Evolutionary conservation across 306 rosid genomes (phyloP).

Genomic region (Canavalia gladiata): DNA sequence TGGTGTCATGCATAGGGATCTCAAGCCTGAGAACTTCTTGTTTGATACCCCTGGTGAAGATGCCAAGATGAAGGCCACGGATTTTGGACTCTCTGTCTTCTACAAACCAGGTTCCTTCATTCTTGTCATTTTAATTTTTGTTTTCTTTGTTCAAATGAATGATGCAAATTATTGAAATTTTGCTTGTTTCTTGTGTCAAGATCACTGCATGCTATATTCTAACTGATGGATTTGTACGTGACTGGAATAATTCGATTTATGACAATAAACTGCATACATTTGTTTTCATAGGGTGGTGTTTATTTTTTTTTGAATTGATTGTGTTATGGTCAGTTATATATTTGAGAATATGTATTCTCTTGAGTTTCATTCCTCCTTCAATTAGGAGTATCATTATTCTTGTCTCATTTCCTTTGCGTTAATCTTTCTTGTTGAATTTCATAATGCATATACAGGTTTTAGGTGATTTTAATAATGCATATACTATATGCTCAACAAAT

Average conservation of each 20-base stretch:
- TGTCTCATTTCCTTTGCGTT: not conserved
- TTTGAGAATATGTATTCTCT: no score
- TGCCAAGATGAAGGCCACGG: conserved; percentile 83
- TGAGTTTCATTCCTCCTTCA: conserved; percentile 6
- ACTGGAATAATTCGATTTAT: no score
- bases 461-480: not conserved
- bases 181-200: conserved; percentile 25
- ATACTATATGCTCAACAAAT: not conserved
- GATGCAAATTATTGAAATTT: not conserved
- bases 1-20: conserved; percentile 97
- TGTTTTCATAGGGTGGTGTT: not conserved
- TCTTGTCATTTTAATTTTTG: no score
- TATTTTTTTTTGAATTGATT: not conserved
- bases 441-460: conserved; percentile 1
- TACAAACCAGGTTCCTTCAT: conserved; percentile 76
- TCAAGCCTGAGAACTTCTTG: conserved; percentile 95
- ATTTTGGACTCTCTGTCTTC: conserved; percentile 87
- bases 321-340: no score
- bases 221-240: no score
- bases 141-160: conserved; percentile 23
- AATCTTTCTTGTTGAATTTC: not conserved
- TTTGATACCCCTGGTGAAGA: conserved; percentile 77
- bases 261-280: not conserved
- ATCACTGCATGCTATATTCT: not conserved
- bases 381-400: not conserved